Conservation (phyloP, 2,329 filamentous ascomycete species). For the Aspergillus brunneoviolaceus region DNA sequence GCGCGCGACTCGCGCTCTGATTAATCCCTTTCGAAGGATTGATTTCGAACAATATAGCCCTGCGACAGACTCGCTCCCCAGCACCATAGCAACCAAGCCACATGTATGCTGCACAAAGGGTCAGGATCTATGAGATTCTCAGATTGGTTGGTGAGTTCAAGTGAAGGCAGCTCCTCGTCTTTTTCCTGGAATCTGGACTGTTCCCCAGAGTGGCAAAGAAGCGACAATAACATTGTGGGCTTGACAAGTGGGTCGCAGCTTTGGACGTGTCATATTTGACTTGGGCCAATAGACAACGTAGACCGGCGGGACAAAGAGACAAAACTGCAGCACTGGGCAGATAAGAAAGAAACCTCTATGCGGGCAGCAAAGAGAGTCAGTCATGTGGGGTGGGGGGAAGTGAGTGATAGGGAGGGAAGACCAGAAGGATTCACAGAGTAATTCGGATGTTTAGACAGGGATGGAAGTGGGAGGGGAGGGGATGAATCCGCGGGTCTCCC, state of each 20-base stretch:
- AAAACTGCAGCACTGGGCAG: neutral
- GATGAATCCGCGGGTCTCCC: neutral
- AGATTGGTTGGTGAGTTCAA: neutral
- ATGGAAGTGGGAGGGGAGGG: neutral
- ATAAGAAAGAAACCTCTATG: neutral
- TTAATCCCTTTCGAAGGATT: neutral
- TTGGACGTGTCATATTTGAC: neutral
- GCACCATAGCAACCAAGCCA: slow-evolving; percentile 5
- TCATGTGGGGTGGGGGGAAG: neutral
- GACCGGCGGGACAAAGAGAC: neutral
- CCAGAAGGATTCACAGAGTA: neutral
- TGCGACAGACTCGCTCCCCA: neutral
- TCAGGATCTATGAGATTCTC: neutral
- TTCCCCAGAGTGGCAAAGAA: neutral
- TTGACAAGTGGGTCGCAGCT: neutral
- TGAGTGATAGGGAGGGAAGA: neutral
- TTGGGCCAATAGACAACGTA: neutral
- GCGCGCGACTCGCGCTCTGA: neutral
- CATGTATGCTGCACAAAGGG: neutral
- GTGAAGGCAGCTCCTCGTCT: neutral
- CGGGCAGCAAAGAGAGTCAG: too few relatives aligned
- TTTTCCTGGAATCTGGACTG: neutral
- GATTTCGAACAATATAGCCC: neutral
- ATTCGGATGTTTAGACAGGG: neutral
- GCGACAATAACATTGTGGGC: neutral